Conservation (phyloP, 768 basidiomycete species). For the Tephrocybe sp. region DNA sequence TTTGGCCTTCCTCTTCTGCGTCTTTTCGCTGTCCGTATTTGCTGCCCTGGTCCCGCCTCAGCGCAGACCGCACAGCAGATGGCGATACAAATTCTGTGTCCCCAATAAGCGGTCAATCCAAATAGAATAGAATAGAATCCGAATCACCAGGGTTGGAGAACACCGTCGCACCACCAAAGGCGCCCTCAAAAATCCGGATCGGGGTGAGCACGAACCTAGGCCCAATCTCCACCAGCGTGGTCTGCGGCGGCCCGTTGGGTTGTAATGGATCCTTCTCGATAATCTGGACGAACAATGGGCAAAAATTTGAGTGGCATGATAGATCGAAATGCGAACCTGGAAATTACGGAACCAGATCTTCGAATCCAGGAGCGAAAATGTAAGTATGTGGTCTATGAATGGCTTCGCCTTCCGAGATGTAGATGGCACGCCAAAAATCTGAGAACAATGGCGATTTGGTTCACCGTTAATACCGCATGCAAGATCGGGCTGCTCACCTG, state of each 20-base stretch:
- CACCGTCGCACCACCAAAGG: slow-evolving; percentile 92
- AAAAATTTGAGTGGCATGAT: slow-evolving; percentile 1
- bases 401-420: slow-evolving; percentile 92
- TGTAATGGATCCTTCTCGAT: slow-evolving; percentile 92
- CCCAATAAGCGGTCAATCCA: no score
- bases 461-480: not conserved
- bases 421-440: slow-evolving; percentile 96
- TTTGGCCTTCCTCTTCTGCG: slow-evolving; percentile 63
- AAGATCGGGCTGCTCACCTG: slow-evolving; percentile 58
- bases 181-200: slow-evolving; percentile 97
- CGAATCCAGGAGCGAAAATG: slow-evolving; percentile 91
- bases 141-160: slow-evolving; percentile 90
- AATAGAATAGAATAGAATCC: not conserved
- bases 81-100: slow-evolving; percentile 88
- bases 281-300: slow-evolving; percentile 53
- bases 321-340: slow-evolving; percentile 58
- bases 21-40: slow-evolving; percentile 85
- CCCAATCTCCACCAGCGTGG: slow-evolving; percentile 93
- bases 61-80: slow-evolving; percentile 68
- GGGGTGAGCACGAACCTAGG: slow-evolving; percentile 97
- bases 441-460: slow-evolving; percentile 15
- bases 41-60: slow-evolving; percentile 71
- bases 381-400: slow-evolving; percentile 96
- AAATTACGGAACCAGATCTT: slow-evolving; percentile 99
- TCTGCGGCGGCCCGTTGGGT: slow-evolving; percentile 82